phyloP scores from a whole-genome alignment of 2,329 filamentous ascomycete genomes.

The Mycosphaerella sp. region DNA sequence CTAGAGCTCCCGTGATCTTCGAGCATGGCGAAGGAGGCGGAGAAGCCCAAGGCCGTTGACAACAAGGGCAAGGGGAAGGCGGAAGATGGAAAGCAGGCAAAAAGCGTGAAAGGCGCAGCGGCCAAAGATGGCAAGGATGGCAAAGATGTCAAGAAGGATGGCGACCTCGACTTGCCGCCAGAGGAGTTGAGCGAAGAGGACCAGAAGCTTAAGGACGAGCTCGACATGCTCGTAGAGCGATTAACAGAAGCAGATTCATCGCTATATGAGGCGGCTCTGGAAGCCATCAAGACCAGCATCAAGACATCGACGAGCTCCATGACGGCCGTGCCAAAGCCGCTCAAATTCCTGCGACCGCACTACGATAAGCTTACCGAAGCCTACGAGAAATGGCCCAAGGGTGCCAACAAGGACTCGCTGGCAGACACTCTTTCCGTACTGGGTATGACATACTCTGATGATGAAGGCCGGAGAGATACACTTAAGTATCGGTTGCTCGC shows the following conservation, averaged over 20 bases:
- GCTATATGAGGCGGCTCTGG: conserved; percentile 86
- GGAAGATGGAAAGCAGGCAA: conserved; percentile 57
- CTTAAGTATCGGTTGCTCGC: conserved; percentile 90
- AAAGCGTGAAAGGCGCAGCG: conserved; percentile 45
- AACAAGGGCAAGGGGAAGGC: conserved; percentile 98
- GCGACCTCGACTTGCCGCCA: conserved; percentile 61
- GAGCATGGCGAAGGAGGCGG: conserved; percentile 86
- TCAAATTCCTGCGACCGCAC: conserved; percentile 96
- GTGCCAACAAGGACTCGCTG: conserved; percentile 78
- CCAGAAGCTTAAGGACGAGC: conserved; percentile 93
- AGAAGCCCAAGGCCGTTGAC: conserved; percentile 65
- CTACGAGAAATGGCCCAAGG: conserved; percentile 81
- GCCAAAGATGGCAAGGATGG: conserved; percentile 45
- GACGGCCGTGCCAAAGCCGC: conserved; percentile 96
- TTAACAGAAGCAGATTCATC: conserved; percentile 80
- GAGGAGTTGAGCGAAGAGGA: conserved; percentile 98
- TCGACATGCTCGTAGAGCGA: conserved; percentile 96
- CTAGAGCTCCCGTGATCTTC: conserved; percentile 9
- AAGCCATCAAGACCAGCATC: conserved; percentile 97
- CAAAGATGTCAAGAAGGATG: conserved; percentile 67
- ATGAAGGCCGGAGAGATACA: conserved; percentile 92
- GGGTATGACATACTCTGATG: conserved; percentile 90
- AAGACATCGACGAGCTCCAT: conserved; percentile 99
- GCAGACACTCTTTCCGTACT: conserved; percentile 96
- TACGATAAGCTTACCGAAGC: conserved; percentile 82